phyloP scores from a whole-genome alignment of 2,329 filamentous ascomycete species.

The Ceratocystis eucalypticola region DNA sequence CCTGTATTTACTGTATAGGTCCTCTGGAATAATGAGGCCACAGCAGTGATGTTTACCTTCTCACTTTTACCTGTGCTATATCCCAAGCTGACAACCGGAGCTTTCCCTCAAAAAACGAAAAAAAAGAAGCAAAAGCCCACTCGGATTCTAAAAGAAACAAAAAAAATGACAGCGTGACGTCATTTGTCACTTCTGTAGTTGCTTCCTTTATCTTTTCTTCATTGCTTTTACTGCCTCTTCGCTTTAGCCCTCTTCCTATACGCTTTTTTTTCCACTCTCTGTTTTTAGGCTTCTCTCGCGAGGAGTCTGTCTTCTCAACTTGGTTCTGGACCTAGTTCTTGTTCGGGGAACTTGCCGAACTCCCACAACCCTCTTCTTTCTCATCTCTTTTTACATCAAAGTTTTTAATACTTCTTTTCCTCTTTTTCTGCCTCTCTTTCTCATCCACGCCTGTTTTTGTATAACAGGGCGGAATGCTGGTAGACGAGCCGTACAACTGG shows the following conservation, averaged over 20 bases:
- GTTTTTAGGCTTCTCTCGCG: background rate
- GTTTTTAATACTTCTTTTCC: conserved; percentile 10
- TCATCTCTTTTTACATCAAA: conserved; percentile 4
- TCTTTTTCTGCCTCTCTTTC: background rate
- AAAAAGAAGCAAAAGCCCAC: conserved; percentile 9
- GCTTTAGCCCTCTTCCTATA: background rate
- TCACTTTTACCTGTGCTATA: background rate
- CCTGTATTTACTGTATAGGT: conserved; percentile 9
- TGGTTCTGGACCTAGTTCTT: background rate
- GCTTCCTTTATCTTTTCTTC: background rate
- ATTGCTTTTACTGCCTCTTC: background rate
- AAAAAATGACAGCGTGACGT: conserved; percentile 8
- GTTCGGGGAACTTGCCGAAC: too few species aligned
- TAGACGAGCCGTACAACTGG: background rate
- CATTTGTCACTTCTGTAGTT: background rate
- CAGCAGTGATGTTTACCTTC: background rate
- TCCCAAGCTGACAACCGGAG: too few species aligned
- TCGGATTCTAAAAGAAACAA: conserved; percentile 7
- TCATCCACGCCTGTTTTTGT: background rate
- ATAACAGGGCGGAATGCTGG: background rate
- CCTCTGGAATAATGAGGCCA: conserved; percentile 16
- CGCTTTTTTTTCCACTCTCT: background rate
- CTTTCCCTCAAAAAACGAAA: conserved; percentile 11
- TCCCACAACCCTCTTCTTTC: background rate
- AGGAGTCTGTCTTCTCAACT: background rate